Conservation (phyloP, 2,329 filamentous ascomycete genomes). For the Chalara sp. region DNA sequence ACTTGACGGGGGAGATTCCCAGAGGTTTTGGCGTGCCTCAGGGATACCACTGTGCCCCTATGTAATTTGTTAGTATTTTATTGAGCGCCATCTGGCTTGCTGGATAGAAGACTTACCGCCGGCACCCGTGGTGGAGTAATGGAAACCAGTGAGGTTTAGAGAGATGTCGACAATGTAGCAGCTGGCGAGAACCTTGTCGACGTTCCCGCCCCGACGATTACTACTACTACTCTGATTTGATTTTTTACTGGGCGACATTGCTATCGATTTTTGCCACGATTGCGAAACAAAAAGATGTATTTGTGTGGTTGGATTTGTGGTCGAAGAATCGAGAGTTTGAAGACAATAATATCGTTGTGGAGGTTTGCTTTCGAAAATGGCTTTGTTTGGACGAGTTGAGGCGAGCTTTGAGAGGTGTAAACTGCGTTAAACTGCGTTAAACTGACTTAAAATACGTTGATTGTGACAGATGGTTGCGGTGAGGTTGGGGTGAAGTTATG, state of each 20-base stretch:
- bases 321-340: constrained; percentile 1
- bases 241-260: constrained; percentile 28
- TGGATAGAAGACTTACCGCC: constrained; percentile 53
- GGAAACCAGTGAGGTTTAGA: constrained; percentile 71
- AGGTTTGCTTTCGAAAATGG: not conserved
- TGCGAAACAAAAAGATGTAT: constrained; percentile 14
- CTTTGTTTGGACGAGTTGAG: not conserved
- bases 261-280: constrained; percentile 24
- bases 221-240: constrained; percentile 53
- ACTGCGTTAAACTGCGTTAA: not conserved
- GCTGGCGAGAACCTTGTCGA: constrained; percentile 71
- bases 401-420: not conserved
- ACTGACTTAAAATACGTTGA: not conserved
- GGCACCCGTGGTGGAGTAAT: constrained; percentile 92
- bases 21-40: constrained; percentile 67
- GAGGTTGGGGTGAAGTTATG: not conserved
- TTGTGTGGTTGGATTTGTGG: constrained; percentile 6
- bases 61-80: constrained; percentile 14
- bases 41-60: constrained; percentile 88
- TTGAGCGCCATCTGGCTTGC: not conserved
- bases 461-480: not conserved
- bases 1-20: constrained; percentile 81
- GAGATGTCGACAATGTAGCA: constrained; percentile 80
- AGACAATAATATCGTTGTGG: constrained; percentile 3
- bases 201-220: constrained; percentile 61